phyloP scores from a whole-genome alignment of 768 basidiomycete species.

The Harrya chromipes region DNA sequence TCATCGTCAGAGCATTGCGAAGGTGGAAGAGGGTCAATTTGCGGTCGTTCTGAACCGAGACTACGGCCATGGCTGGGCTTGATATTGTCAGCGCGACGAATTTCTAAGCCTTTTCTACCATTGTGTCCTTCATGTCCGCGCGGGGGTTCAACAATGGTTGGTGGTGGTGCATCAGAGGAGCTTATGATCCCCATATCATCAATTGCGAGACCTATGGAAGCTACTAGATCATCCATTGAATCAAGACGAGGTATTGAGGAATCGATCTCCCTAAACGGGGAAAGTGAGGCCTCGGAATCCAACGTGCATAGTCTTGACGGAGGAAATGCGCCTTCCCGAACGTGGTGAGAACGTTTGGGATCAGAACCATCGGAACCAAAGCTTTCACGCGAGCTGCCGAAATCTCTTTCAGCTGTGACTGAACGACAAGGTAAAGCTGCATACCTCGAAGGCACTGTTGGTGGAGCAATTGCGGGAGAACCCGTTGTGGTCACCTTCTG shows the following conservation, averaged over 20 bases:
- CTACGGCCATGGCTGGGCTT: slow-evolving; percentile 1
- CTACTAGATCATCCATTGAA: slow-evolving; percentile 38
- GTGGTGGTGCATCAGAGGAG: slow-evolving; percentile 34
- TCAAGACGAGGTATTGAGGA: slow-evolving; percentile 24
- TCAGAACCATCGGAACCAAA: slow-evolving; percentile 7
- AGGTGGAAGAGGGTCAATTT: slow-evolving; percentile 7
- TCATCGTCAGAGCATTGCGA: slow-evolving; percentile 23
- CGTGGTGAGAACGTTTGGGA: slow-evolving; percentile 29
- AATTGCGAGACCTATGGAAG: slow-evolving; percentile 37
- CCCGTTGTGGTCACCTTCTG: slow-evolving; percentile 14
- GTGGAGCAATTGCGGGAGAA: background rate
- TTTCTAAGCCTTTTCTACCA: slow-evolving; percentile 28
- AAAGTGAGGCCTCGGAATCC: slow-evolving; percentile 15
- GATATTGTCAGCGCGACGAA: slow-evolving; percentile 27
- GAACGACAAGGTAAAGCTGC: background rate
- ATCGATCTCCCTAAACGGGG: slow-evolving; percentile 18
- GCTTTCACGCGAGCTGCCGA: slow-evolving; percentile 25
- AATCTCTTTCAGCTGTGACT: background rate
- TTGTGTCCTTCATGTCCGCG: slow-evolving; percentile 31
- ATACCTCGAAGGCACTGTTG: slow-evolving; percentile 18
- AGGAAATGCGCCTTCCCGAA: slow-evolving; percentile 66
- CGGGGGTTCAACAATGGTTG: slow-evolving; percentile 40
- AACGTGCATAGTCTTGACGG: slow-evolving; percentile 38
- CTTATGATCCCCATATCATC: slow-evolving; percentile 37
- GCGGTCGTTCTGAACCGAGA: slow-evolving; percentile 15